Conservation (phyloP, 768 basidiomycete species). For the Mycena metata region DNA sequence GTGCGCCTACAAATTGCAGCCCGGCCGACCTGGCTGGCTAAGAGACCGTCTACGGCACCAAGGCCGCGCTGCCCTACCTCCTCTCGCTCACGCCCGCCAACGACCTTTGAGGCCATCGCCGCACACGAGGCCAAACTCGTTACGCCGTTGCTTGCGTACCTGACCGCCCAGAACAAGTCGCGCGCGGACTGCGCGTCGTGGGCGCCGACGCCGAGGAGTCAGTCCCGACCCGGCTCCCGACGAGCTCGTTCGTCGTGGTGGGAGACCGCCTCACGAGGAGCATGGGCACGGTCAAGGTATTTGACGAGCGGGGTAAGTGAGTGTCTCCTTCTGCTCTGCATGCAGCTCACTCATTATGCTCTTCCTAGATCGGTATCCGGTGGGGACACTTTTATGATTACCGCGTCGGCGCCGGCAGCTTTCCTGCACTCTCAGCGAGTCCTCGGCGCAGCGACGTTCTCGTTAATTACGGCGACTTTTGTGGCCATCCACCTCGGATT, state of each 20-base stretch:
- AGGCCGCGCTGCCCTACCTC: slow-evolving; percentile 74
- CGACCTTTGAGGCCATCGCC: slow-evolving; percentile 69
- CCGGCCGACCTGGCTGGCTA: slow-evolving; percentile 84
- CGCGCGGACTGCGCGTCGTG: slow-evolving; percentile 75
- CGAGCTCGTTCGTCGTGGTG: slow-evolving; percentile 78
- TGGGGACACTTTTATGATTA: slow-evolving; percentile 71
- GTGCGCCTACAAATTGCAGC: slow-evolving; percentile 72
- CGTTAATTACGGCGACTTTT: slow-evolving; percentile 33
- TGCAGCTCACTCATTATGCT: slow-evolving; percentile 15
- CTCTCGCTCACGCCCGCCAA: slow-evolving; percentile 66
- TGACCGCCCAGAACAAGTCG: slow-evolving; percentile 64
- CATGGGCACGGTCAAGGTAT: slow-evolving; percentile 70
- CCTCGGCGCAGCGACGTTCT: slow-evolving; percentile 31
- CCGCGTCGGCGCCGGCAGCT: slow-evolving; percentile 30
- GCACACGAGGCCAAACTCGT: slow-evolving; percentile 72
- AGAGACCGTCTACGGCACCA: slow-evolving; percentile 73
- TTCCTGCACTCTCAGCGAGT: slow-evolving; percentile 34
- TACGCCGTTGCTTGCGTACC: slow-evolving; percentile 65
- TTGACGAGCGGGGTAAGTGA: slow-evolving; percentile 75
- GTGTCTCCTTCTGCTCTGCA: slow-evolving; percentile 42
- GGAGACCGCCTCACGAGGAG: slow-evolving; percentile 70
- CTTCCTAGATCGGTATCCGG: slow-evolving; percentile 78
- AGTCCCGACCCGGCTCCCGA: slow-evolving; percentile 67
- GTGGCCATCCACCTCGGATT: slow-evolving; percentile 37
- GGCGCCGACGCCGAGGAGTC: slow-evolving; percentile 69